Evolutionary conservation across 148 eudicot genomes (phyloP), one percentile per base, ranked within the genome.

Genomic region (Rhododendron williamsianum): DNA sequence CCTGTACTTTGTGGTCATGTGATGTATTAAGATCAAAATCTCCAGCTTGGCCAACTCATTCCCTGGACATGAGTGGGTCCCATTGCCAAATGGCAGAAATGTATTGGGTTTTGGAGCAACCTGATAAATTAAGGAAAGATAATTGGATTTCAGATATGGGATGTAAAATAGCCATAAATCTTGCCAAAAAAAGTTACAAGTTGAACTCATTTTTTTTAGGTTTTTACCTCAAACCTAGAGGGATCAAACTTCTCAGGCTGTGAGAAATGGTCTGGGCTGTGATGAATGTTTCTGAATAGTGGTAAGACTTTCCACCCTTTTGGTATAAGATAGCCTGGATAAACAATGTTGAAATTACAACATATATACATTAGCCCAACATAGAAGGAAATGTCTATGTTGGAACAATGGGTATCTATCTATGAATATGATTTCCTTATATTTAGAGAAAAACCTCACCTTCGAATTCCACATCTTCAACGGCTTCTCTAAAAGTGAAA

Each of bases 401-500:
- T 51, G 54, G 54, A 51, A 11, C 49, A 51, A 51, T 51, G 16
- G 15, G 54, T 12, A 10, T 12, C 49, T 46, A 46, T 9, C 49
- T 46, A 9, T 46, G 60, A 15, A 23, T 7, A 13, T 30, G 1
- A 10, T 25, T 46, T 18, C 8, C 10, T 46, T 3, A 76, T 76
- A 41, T 41, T 41, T 41, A 46, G 25, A 12, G 54, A 46, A 13
- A 0, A 89, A 83, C 83, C 11, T 87, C 60, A 94, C 98, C 98
- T 91, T 97, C 91, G 89, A 91, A 94, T 82, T 95, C 99, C 88
- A 97, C 98, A 93, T 97, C 99, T 79, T 97, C 92, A 85, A 97
- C 97, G 60, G 99, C 99, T 90, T 97, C 99, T 85, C 99, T 94
- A 86, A 97, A 97, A 36, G 99, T 97, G 60, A 97, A 97, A 69